These are phyloP conservation scores for Penicillium desertorum DNA, from an alignment of 495 filamentous ascomycete genomes.

Conservation along the genomic window DNA sequence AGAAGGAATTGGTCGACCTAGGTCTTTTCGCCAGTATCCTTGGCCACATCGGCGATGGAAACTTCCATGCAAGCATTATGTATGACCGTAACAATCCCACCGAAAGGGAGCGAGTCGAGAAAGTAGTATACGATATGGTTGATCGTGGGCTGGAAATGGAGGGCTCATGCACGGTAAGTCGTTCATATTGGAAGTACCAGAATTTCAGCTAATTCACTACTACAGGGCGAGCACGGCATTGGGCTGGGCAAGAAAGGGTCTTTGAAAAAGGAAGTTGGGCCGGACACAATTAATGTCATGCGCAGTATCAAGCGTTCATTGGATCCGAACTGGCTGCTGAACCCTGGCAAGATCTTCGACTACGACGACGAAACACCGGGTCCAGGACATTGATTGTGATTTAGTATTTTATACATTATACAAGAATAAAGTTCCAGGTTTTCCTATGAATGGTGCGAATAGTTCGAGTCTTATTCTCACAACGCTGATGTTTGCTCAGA, in stretches of 20 bases:
- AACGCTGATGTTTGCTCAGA: slow-evolving; percentile 1
- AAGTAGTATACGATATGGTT: slow-evolving; percentile 84
- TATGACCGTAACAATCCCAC: slow-evolving; percentile 67
- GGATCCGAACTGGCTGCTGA: slow-evolving; percentile 88
- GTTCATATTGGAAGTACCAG: neutral
- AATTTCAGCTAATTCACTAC: slow-evolving; percentile 15
- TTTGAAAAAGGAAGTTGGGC: slow-evolving; percentile 77
- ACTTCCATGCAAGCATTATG: slow-evolving; percentile 89
- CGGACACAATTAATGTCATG: slow-evolving; percentile 81
- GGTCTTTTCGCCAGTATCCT: slow-evolving; percentile 84
- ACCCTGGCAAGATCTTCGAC: slow-evolving; percentile 89
- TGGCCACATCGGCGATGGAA: slow-evolving; percentile 85
- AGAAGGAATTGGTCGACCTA: slow-evolving; percentile 82
- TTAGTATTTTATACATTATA: neutral
- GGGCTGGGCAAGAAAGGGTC: slow-evolving; percentile 85
- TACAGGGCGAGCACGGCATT: slow-evolving; percentile 78
- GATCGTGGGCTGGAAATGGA: slow-evolving; percentile 87
- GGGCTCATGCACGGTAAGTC: slow-evolving; percentile 74
- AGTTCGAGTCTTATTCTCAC: neutral
- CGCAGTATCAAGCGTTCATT: slow-evolving; percentile 77
- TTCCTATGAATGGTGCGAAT: neutral
- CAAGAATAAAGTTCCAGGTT: neutral
- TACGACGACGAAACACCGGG: slow-evolving; percentile 4
- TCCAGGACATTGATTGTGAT: slow-evolving; percentile 6
- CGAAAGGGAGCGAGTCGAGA: slow-evolving; percentile 71